Evolutionary conservation across 331 rosid species (phyloP).

Genomic region (Pyrus hybrid): DNA sequence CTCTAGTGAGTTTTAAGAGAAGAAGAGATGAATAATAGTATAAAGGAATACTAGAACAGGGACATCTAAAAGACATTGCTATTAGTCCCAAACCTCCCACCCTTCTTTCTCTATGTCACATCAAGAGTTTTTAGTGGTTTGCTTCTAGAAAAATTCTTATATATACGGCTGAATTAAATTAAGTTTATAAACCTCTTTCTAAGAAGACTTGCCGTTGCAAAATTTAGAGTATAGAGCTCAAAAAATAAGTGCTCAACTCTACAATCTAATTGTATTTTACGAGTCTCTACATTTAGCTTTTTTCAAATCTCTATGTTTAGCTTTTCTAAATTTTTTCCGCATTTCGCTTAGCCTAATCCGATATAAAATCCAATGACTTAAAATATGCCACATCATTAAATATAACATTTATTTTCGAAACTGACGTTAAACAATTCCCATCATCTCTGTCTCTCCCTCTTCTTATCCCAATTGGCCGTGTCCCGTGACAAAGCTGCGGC

Average conservation of each 20-base stretch:
- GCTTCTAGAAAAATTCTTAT: not conserved
- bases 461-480: too few species aligned
- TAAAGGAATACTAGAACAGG: not conserved
- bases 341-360: too few species aligned
- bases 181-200: not conserved
- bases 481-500: too few species aligned
- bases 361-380: too few species aligned
- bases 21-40: not conserved
- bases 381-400: too few species aligned
- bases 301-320: too few species aligned
- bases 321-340: too few species aligned
- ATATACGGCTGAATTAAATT: not conserved
- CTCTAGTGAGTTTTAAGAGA: not conserved
- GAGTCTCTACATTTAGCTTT: too few species aligned
- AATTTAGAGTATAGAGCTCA: not conserved
- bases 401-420: too few species aligned
- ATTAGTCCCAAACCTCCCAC: conserved; percentile 3
- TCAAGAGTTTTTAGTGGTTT: conserved; percentile 5
- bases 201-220: not conserved
- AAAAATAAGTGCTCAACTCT: not conserved
- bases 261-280: not conserved
- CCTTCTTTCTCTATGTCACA: conserved; percentile 2
- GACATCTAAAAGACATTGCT: not conserved
- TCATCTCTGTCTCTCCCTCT: too few species aligned
- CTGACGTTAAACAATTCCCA: too few species aligned